Conservation (phyloP, 2,329 filamentous ascomycete genomes). For the Botryotinia convoluta region DNA sequence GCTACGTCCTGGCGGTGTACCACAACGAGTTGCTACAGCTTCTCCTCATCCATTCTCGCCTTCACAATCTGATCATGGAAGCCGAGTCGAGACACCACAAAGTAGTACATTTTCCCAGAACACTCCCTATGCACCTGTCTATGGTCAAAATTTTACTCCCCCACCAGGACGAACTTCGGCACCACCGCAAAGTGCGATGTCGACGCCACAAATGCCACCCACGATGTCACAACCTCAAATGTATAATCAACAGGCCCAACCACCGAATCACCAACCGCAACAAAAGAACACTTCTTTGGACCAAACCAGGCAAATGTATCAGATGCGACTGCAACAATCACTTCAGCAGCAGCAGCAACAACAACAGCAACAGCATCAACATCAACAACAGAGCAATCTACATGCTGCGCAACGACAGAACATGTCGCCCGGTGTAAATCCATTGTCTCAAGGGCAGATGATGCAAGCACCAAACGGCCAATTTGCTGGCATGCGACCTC, state of each 20-base stretch:
- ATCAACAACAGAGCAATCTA: conserved; percentile 53
- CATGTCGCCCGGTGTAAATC: conserved; percentile 42
- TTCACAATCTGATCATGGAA: conserved; percentile 69
- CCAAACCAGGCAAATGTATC: conserved; percentile 73
- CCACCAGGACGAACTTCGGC: conserved; percentile 53
- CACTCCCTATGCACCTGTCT: conserved; percentile 54
- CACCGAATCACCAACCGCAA: conserved; percentile 45
- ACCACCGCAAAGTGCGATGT: conserved; percentile 57
- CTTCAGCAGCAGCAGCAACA: conserved; percentile 51
- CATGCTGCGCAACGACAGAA: conserved; percentile 42
- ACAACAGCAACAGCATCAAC: conserved; percentile 69
- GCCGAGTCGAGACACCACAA: conserved; percentile 66
- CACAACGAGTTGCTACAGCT: conserved; percentile 81
- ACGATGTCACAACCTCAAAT: conserved; percentile 41
- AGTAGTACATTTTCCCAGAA: conserved; percentile 66
- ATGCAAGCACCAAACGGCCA: conserved; percentile 58
- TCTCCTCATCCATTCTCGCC: conserved; percentile 91
- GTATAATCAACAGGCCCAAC: conserved; percentile 32
- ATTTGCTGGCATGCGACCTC: conserved; percentile 52
- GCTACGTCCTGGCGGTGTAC: conserved; percentile 65
- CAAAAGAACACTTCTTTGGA: conserved; percentile 52
- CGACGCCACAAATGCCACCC: conserved; percentile 45
- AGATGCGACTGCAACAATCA: conserved; percentile 80
- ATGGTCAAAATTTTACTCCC: conserved; percentile 57
- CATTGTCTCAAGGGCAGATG: conserved; percentile 46